Evolutionary conservation across 139 green algal species (phyloP).

Genomic region (Spirogloea muscicola): DNA sequence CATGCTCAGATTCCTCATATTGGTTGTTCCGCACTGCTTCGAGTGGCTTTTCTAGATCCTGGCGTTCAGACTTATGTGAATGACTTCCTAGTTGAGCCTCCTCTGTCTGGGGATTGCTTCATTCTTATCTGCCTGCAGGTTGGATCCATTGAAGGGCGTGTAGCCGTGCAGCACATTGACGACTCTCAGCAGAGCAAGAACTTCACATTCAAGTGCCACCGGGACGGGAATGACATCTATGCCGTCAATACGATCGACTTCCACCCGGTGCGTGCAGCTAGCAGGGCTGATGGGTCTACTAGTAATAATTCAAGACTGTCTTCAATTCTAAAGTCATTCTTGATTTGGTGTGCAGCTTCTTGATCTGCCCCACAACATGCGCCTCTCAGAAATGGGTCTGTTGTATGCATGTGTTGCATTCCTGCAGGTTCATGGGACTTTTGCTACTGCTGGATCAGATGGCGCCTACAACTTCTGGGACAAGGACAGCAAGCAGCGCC

Average conservation of each 20-base stretch:
- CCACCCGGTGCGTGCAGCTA: constrained; percentile 74
- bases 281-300: too few relatives aligned
- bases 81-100: neutral
- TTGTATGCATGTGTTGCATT: too few relatives aligned
- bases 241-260: constrained; percentile 92
- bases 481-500: constrained; percentile 94
- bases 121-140: constrained; percentile 31
- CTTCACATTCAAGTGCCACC: constrained; percentile 91
- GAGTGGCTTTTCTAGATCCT: too few relatives aligned
- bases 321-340: too few relatives aligned
- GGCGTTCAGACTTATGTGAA: too few relatives aligned
- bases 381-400: too few relatives aligned
- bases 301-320: too few relatives aligned
- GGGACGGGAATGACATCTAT: constrained; percentile 84
- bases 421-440: constrained; percentile 69
- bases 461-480: constrained; percentile 98
- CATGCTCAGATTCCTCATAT: too few relatives aligned
- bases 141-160: constrained; percentile 84
- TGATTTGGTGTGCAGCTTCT: too few relatives aligned
- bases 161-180: constrained; percentile 95
- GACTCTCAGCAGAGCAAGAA: constrained; percentile 76
- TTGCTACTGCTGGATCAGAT: constrained; percentile 85
- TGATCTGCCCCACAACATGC: too few relatives aligned
- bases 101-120: neutral
- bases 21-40: too few relatives aligned